These are phyloP conservation scores for Neoboletus brunneissimus DNA, from an alignment of 768 basidiomycete species.

Conservation along the genomic window DNA sequence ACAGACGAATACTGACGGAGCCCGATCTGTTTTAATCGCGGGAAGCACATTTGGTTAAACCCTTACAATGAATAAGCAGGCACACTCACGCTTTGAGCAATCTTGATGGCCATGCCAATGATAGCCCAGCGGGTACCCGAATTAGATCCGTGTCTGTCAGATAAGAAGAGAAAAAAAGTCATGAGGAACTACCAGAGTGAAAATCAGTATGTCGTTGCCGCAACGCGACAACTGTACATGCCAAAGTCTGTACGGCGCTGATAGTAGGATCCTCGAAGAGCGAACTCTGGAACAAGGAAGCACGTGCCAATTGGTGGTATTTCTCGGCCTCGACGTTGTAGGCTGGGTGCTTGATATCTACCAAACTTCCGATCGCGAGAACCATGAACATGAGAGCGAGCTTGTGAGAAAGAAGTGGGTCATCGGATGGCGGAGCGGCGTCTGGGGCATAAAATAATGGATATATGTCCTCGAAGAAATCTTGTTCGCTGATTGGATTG, in stretches of 20 bases:
- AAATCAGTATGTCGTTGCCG: conserved; percentile 31
- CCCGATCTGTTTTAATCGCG: conserved; percentile 49
- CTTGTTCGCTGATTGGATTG: conserved; percentile 58
- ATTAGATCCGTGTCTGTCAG: conserved; percentile 64
- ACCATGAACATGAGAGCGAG: conserved; percentile 65
- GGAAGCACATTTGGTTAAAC: conserved; percentile 1
- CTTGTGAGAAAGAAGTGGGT: conserved; percentile 54
- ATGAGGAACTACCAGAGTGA: conserved; percentile 52
- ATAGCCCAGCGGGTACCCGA: conserved; percentile 65
- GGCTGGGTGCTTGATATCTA: conserved; percentile 52
- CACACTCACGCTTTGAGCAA: conserved; percentile 63
- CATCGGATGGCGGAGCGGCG: conserved; percentile 43
- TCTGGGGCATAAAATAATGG: conserved; percentile 53
- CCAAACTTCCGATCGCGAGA: conserved; percentile 61
- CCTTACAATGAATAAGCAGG: conserved; percentile 7
- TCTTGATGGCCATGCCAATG: conserved; percentile 67
- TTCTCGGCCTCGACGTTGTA: conserved; percentile 70
- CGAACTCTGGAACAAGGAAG: conserved; percentile 59
- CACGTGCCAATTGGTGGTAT: conserved; percentile 64
- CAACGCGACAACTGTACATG: conserved; percentile 31
- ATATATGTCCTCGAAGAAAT: conserved; percentile 61
- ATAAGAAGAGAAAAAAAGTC: conserved; percentile 67
- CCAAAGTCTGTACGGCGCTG: conserved; percentile 64
- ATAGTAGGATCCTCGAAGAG: conserved; percentile 69
- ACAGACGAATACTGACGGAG: conserved; percentile 48